Base-by-base conservation (phyloP, 352 stramenopile genomes). In the Phytophthora multivora region DNA sequence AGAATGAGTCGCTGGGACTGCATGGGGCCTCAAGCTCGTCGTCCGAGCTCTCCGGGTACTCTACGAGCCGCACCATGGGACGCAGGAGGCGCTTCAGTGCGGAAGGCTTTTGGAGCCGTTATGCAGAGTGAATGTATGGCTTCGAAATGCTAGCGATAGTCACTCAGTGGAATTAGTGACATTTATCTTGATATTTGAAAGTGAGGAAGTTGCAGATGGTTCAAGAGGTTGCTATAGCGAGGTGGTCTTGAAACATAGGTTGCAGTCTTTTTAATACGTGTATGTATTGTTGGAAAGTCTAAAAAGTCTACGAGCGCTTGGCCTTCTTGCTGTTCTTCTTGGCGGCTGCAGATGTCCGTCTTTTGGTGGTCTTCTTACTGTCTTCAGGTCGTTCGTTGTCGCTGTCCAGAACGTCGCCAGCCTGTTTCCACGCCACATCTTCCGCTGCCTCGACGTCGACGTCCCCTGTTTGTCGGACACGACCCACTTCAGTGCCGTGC, bases 381-480 rank as follows among this genome's bases (percentile, higher is more conserved):
- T 21, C 23, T 25, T 31, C 38, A 4, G 19, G 12, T 5, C 16
- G 33, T 30, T 89, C 80, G 21, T 86, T 53, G 31, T 90, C 78
- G 49, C 76, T 89, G 45, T 81, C 77, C 23, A 89, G 47, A 2
- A 31, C 64, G 3, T 61, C 63, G 11, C 41, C 76, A 4, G 78
- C 70, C 40, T 88, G 78, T 54, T 86, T 90, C 84, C 84, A 93
- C 5, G 79, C 81, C 26, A 79, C 74, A 16, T 88, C 78, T 31
- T 93, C 84, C 0, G 61, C 78, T 0, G 79, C 79, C 59, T 89
- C 83, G 7, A 73, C 67, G n/a, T 90, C 81, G 5, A 71, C 83
- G 28, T 88, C 79, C 21, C 84, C 81, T 12, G 60, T 62, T 53
- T 70, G 46, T 42, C 66, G 74, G 46, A 76, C 69, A 46, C 77